Percentiles rank a stretch among this genome's conserved stretches.
phyloP scores from a whole-genome alignment of 768 basidiomycete genomes.

The Leccinum longicurvipes region DNA sequence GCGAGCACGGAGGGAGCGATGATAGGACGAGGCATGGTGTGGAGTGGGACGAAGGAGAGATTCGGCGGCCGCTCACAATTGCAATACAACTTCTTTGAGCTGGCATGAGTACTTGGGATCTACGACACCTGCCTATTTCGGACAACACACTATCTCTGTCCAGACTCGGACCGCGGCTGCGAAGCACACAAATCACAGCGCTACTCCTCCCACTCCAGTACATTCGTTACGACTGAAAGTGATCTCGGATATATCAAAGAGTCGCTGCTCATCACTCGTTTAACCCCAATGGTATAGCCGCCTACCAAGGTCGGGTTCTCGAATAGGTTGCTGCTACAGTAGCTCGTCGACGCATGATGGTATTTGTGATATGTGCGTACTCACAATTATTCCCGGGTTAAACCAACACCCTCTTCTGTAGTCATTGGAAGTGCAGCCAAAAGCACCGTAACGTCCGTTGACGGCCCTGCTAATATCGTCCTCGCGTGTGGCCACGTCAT shows the following conservation, averaged over 20 bases:
- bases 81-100: background rate
- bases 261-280: background rate
- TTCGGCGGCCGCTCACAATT: slow-evolving; percentile 1
- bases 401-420: slow-evolving; percentile 22
- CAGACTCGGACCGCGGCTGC: too few species aligned
- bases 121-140: slow-evolving; percentile 28
- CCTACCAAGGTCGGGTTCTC: slow-evolving; percentile 16
- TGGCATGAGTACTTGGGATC: slow-evolving; percentile 14
- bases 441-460: slow-evolving; percentile 56
- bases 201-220: background rate
- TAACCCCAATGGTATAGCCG: background rate
- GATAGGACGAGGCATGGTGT: slow-evolving; percentile 79
- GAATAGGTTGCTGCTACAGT: slow-evolving; percentile 12
- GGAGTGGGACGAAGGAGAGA: slow-evolving; percentile 8
- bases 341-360: background rate
- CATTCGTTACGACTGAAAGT: too few species aligned
- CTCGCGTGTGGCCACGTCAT: slow-evolving; percentile 53
- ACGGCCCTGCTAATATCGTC: slow-evolving; percentile 57
- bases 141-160: too few species aligned
- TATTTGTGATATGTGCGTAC: slow-evolving; percentile 27
- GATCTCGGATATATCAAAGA: too few species aligned
- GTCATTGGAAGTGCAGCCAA: slow-evolving; percentile 51
- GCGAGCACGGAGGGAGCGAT: slow-evolving; percentile 97
- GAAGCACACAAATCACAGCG: too few species aligned
- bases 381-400: background rate